A percentile compares a stretch with the other conserved stretches of the same genome.
Conservation (phyloP, 495 filamentous ascomycete species). For the Cercophora newfieldiana region DNA sequence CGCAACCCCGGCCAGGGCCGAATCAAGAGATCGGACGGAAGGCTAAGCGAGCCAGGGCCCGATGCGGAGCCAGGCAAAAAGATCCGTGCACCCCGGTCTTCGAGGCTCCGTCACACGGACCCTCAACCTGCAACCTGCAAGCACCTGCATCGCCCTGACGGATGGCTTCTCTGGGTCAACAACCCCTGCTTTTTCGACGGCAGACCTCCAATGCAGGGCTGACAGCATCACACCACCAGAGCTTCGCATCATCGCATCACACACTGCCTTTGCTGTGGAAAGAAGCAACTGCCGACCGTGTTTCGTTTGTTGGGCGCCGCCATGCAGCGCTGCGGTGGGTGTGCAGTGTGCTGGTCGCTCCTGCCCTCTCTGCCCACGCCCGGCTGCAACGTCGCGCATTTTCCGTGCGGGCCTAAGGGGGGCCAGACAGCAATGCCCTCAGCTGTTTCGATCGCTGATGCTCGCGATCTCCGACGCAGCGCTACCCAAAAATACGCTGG, state of each 20-base stretch:
- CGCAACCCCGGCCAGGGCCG: slow-evolving; percentile 2
- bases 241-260: neutral
- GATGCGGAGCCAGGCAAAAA: neutral
- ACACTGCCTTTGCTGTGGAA: neutral
- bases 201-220: neutral
- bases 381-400: neutral
- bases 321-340: too few relatives aligned
- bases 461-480: slow-evolving; percentile 9
- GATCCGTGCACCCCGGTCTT: slow-evolving; percentile 14
- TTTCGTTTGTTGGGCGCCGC: too few relatives aligned
- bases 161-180: neutral
- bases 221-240: neutral
- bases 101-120: slow-evolving; percentile 14
- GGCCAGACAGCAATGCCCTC: neutral
- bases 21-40: slow-evolving; percentile 17
- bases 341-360: neutral
- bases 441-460: neutral
- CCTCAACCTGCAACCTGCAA: slow-evolving; percentile 3
- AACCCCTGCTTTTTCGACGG: neutral
- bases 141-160: slow-evolving; percentile 11
- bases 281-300: neutral
- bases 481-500: slow-evolving; percentile 3
- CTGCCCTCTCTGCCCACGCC: neutral
- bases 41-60: slow-evolving; percentile 9
- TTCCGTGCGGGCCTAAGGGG: neutral